Evolutionary conservation across 495 filamentous ascomycete genomes (phyloP).

Genomic region (Talaromyces stipitatus): DNA sequence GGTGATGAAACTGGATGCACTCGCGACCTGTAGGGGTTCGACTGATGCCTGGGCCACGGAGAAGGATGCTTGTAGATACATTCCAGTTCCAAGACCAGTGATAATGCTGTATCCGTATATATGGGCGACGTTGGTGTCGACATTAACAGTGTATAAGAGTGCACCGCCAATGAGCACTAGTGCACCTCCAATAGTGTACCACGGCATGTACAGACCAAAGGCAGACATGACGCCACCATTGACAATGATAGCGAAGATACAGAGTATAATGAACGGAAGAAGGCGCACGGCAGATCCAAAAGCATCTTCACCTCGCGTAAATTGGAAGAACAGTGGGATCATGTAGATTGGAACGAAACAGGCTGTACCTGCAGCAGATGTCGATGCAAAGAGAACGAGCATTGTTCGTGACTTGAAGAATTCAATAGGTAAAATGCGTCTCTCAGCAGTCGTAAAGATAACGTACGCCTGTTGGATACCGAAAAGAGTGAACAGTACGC

Average conservation of each 20-base stretch:
- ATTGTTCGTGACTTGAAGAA: conserved; percentile 17
- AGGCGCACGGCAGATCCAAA: conserved; percentile 46
- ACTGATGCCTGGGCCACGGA: conserved; percentile 39
- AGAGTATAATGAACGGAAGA: too few species aligned
- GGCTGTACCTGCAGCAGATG: conserved; percentile 40
- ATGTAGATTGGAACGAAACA: background rate
- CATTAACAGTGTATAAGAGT: conserved; percentile 40
- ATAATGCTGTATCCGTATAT: conserved; percentile 48
- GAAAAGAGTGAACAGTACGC: conserved; percentile 41
- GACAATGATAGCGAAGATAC: conserved; percentile 40
- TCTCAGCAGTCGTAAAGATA: conserved; percentile 36
- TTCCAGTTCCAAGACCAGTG: conserved; percentile 39
- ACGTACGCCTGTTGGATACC: conserved; percentile 44
- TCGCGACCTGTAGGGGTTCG: conserved; percentile 19
- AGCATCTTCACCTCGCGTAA: conserved; percentile 40
- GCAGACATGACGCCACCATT: conserved; percentile 44
- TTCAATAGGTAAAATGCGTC: conserved; percentile 48
- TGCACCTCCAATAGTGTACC: conserved; percentile 44
- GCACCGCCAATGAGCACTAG: conserved; percentile 42
- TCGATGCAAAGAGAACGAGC: conserved; percentile 46
- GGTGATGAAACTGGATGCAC: conserved; percentile 38
- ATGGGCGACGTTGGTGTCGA: conserved; percentile 20
- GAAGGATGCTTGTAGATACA: conserved; percentile 40
- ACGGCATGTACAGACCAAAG: conserved; percentile 49
- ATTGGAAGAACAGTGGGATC: conserved; percentile 53